A percentile compares a stretch with the other conserved stretches of the same genome.
Conservation (phyloP, 441 rosid species). For the Adansonia madagascariensis region DNA sequence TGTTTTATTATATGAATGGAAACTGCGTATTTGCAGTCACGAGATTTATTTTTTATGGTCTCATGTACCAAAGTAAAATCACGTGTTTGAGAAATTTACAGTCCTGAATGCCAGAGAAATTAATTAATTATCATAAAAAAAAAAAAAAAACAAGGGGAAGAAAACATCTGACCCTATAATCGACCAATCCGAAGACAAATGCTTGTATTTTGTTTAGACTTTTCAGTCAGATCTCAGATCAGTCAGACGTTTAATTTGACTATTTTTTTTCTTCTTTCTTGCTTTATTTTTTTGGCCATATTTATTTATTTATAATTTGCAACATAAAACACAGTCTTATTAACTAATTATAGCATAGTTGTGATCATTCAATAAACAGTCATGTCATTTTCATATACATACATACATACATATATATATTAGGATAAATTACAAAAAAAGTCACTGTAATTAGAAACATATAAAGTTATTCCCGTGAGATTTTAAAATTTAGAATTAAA, state of each 20-base stretch:
- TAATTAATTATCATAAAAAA: neutral
- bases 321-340: neutral
- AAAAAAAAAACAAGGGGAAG: neutral
- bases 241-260: neutral
- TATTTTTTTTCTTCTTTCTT: neutral
- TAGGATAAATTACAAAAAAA: neutral
- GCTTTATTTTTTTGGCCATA: neutral
- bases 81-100: conserved; percentile 19
- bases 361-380: neutral
- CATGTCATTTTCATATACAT: neutral
- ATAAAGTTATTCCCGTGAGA: neutral
- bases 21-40: conserved; percentile 24
- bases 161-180: neutral
- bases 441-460: neutral
- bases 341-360: neutral
- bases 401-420: neutral
- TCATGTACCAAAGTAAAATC: conserved; percentile 12
- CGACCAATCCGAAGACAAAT: neutral
- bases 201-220: neutral
- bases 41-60: conserved; percentile 23
- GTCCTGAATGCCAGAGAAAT: neutral
- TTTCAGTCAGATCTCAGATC: neutral
- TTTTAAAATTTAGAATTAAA: too few species aligned
- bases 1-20: neutral
- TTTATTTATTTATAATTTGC: neutral